phyloP scores from a whole-genome alignment of 2,329 filamentous ascomycete species.

The Lasiodiplodia sp. region DNA sequence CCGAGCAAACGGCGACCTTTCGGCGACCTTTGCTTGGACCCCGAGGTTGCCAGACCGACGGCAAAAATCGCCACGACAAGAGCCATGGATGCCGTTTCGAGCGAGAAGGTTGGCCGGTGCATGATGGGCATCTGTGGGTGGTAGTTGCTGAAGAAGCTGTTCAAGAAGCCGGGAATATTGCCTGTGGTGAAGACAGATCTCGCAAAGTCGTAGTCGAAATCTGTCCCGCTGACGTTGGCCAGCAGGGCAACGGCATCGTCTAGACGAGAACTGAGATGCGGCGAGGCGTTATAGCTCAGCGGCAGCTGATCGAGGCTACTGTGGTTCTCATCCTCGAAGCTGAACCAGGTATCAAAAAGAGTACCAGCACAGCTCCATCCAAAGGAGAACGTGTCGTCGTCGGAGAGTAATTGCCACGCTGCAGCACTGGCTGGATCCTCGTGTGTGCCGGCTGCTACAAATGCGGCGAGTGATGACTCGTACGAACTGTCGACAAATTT shows the following conservation, averaged over 20 bases:
- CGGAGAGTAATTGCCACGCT: not conserved
- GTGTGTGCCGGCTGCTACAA: not conserved
- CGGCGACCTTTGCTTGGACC: no score
- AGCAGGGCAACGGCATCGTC: not conserved
- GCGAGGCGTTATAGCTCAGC: not conserved
- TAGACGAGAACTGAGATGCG: not conserved
- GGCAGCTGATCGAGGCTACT: not conserved
- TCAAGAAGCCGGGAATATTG: no score
- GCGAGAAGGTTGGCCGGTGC: no score
- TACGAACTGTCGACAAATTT: not conserved
- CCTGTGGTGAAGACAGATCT: not conserved
- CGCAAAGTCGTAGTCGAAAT: not conserved
- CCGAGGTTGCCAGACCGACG: no score
- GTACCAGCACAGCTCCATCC: not conserved
- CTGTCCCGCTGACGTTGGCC: not conserved
- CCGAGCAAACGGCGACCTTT: not conserved
- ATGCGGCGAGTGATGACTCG: not conserved
- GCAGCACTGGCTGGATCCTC: not conserved
- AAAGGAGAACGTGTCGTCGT: not conserved
- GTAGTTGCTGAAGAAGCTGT: no score
- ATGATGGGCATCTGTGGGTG: no score
- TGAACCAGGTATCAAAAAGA: not conserved
- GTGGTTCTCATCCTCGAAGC: not conserved
- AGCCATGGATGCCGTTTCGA: no score
- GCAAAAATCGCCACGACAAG: no score